phyloP scores from a whole-genome alignment of 495 filamentous ascomycete species.

The Penicillium simplicissimum region DNA sequence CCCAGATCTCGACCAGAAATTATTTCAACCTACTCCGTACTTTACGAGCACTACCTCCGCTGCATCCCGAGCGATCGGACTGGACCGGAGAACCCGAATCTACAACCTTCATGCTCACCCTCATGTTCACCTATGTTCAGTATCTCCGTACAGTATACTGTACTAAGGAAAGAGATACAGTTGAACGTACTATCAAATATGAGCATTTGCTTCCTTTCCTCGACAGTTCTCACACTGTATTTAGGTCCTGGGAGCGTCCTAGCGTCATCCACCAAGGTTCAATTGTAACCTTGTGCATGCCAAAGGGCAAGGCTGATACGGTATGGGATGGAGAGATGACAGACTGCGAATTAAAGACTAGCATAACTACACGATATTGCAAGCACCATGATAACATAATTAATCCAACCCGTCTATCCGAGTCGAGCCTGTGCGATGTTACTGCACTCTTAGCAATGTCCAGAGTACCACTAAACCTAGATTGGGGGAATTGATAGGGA shows the following conservation, averaged over 20 bases:
- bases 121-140: neutral
- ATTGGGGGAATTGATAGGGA: no score
- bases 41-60: neutral
- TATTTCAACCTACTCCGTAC: neutral
- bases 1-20: neutral
- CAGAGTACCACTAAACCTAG: no score
- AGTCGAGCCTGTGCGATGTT: no score
- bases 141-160: no score
- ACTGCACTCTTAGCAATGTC: no score
- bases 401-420: no score
- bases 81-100: neutral
- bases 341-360: no score
- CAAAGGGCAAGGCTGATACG: neutral
- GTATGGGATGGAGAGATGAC: neutral
- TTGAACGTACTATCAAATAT: neutral
- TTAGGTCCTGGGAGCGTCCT: neutral
- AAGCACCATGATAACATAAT: no score
- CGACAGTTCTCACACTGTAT: neutral
- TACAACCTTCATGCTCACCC: neutral
- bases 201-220: neutral
- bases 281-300: neutral
- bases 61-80: neutral
- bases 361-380: no score
- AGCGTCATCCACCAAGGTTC: neutral
- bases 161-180: neutral